Conservation (phyloP, 371 early-diverging fungal genomes). For the Dinochytrium kinnereticum region DNA sequence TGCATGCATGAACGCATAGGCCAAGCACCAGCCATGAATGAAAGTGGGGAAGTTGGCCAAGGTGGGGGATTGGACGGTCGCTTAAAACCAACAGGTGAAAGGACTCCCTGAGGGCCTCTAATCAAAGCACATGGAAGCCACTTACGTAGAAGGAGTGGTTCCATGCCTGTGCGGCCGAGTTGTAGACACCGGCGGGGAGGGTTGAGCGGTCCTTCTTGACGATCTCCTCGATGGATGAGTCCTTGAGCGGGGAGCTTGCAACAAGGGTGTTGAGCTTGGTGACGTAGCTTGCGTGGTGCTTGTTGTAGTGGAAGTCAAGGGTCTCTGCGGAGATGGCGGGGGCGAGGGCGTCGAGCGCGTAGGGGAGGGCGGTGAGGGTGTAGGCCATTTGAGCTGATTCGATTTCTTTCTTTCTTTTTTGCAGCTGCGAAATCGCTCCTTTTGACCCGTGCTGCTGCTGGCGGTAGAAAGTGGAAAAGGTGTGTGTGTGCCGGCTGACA, state of each 20-base stretch:
- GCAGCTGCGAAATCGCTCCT: too few species aligned
- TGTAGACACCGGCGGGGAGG: constrained; percentile 41
- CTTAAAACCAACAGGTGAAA: too few species aligned
- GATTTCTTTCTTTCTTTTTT: too few species aligned
- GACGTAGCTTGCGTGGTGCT: constrained; percentile 48
- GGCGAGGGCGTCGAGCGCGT: constrained; percentile 39
- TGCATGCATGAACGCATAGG: background rate
- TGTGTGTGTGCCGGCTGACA: too few species aligned
- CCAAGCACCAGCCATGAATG: background rate
- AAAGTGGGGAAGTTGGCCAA: background rate
- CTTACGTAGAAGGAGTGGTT: constrained; percentile 42
- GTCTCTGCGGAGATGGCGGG: constrained; percentile 43
- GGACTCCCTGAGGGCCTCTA: too few species aligned
- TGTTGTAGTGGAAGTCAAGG: constrained; percentile 42
- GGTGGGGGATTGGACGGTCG: too few species aligned
- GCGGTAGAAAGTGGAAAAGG: too few species aligned
- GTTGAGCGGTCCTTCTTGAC: constrained; percentile 26
- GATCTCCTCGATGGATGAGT: constrained; percentile 24
- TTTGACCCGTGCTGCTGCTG: too few species aligned
- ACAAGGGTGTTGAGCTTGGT: constrained; percentile 37
- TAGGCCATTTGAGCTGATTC: background rate
- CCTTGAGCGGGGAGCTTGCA: constrained; percentile 24
- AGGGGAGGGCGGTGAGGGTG: constrained; percentile 31
- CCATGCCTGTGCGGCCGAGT: constrained; percentile 43
- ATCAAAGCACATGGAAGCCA: background rate